phyloP scores from a whole-genome alignment of 1,284 basidiomycete genomes.

The Cryptococcus jaspeensis region DNA sequence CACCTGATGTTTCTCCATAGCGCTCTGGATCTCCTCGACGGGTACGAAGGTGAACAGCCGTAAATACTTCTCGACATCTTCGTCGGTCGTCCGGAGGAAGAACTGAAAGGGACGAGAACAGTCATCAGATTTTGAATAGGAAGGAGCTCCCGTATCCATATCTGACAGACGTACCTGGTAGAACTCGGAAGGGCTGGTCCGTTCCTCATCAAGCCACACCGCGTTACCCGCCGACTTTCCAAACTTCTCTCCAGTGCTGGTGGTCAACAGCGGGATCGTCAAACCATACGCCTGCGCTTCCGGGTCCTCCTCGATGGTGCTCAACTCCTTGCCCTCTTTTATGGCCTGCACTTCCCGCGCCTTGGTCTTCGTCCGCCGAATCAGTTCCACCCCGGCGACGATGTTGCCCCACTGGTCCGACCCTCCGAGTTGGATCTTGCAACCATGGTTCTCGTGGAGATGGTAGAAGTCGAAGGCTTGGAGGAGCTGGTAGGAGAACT shows the following conservation, averaged over 20 bases:
- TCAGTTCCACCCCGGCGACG: constrained; percentile 83
- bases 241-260: constrained; percentile 87
- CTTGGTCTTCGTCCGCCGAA: constrained; percentile 44
- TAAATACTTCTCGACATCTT: constrained; percentile 77
- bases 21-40: constrained; percentile 58
- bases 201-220: constrained; percentile 73
- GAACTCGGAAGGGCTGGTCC: constrained; percentile 84
- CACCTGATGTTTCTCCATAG: constrained; percentile 61
- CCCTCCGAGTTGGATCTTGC: constrained; percentile 89
- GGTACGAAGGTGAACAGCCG: constrained; percentile 80
- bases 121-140: not conserved
- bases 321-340: constrained; percentile 9
- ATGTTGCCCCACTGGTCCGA: constrained; percentile 99
- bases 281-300: constrained; percentile 70
- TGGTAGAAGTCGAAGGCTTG: constrained; percentile 94
- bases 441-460: constrained; percentile 64
- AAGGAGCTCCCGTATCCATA: not conserved
- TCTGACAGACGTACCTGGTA: constrained; percentile 69
- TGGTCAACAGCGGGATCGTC: constrained; percentile 92
- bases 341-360: not conserved
- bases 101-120: constrained; percentile 61
- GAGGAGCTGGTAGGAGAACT: constrained; percentile 95
- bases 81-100: constrained; percentile 78
- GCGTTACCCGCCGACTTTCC: constrained; percentile 97
- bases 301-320: constrained; percentile 33